These are phyloP conservation scores for Colletotrichum nymphaeae DNA, from an alignment of 2,329 filamentous ascomycete species.

Conservation along the genomic window DNA sequence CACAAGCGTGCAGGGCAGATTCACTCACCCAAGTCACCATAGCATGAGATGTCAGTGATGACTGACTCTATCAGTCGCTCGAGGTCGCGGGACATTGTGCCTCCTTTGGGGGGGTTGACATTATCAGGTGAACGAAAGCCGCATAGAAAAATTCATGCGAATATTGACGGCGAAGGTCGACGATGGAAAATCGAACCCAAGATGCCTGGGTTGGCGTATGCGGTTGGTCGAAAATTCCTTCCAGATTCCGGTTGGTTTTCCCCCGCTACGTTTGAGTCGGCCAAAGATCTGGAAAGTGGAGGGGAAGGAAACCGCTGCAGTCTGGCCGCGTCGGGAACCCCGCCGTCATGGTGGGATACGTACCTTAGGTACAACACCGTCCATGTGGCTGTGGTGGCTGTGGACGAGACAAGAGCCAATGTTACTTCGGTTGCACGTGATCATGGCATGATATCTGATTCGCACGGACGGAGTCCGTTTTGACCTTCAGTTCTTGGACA, in stretches of 20 bases:
- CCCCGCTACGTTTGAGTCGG: background rate
- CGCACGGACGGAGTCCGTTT: no score
- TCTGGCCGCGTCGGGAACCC: background rate
- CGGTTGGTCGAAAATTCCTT: slow-evolving; percentile 14
- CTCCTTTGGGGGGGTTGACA: background rate
- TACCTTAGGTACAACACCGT: background rate
- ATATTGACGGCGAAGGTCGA: slow-evolving; percentile 9
- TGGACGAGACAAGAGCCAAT: no score
- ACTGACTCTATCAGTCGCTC: slow-evolving; percentile 36
- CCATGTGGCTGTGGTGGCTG: background rate
- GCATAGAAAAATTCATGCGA: background rate
- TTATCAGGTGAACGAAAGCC: slow-evolving; percentile 1
- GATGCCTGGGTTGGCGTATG: background rate
- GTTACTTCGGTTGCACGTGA: no score
- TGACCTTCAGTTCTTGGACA: background rate
- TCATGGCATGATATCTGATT: no score
- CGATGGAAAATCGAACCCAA: slow-evolving; percentile 28
- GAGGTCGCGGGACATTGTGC: slow-evolving; percentile 34
- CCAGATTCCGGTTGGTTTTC: background rate
- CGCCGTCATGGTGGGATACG: background rate
- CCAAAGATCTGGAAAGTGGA: background rate
- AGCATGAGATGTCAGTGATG: slow-evolving; percentile 37
- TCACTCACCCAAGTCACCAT: slow-evolving; percentile 35
- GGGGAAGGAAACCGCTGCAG: background rate
- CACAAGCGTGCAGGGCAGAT: background rate